Conservation (phyloP, 495 filamentous ascomycete genomes). For the Hypoxylon fragiforme region DNA sequence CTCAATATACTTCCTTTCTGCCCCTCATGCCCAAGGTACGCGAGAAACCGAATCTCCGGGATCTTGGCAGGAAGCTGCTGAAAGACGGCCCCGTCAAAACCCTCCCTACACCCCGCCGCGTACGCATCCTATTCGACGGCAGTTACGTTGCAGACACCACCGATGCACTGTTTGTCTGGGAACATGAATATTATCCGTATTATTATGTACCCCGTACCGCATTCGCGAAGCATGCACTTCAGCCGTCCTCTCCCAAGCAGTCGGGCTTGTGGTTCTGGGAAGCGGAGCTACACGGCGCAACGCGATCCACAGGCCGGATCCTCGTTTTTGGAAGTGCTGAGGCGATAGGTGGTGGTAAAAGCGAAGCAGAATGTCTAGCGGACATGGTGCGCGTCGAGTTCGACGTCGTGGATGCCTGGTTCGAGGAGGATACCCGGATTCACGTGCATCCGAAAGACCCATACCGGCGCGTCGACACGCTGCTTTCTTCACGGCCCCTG, state of each 20-base stretch:
- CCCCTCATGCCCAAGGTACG: not conserved
- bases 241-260: not conserved
- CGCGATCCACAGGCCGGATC: conserved; percentile 13
- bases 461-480: conserved; percentile 15
- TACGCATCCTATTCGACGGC: conserved; percentile 39
- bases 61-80: conserved; percentile 33
- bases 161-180: conserved; percentile 41
- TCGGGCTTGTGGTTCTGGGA: not conserved
- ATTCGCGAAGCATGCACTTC: not conserved
- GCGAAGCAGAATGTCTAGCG: not conserved
- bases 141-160: conserved; percentile 41
- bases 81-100: conserved; percentile 38
- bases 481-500: conserved; percentile 13
- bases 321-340: conserved; percentile 17
- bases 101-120: conserved; percentile 37
- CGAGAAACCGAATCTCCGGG: conserved; percentile 17
- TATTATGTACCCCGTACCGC: conserved; percentile 31
- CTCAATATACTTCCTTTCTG: not conserved
- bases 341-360: not conserved
- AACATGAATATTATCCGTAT: conserved; percentile 37
- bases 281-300: not conserved
- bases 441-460: conserved; percentile 53
- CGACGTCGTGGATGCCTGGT: conserved; percentile 55
- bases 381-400: conserved; percentile 28
- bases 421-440: conserved; percentile 60